Evolutionary conservation across 441 rosid species (phyloP).

Genomic region (Lepidium campestre): DNA sequence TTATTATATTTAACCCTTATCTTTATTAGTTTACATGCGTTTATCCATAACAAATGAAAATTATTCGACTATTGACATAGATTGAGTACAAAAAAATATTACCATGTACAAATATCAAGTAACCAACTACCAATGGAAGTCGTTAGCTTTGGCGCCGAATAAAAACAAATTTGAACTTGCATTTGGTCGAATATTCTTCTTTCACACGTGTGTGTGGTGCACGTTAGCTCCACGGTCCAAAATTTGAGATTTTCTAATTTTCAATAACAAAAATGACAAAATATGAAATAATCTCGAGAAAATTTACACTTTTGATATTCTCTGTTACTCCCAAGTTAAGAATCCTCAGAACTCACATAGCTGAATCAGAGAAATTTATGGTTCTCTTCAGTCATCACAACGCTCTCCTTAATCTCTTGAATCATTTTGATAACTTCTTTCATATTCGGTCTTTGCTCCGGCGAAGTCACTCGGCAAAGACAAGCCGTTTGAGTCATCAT

Average conservation of each 20-base stretch:
- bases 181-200: neutral
- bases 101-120: too few relatives aligned
- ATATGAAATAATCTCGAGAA: neutral
- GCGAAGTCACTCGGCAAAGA: slow-evolving; percentile 60
- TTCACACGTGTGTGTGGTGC: neutral
- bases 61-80: neutral
- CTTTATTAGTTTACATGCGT: neutral
- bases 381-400: slow-evolving; percentile 45
- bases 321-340: neutral
- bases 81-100: too few relatives aligned
- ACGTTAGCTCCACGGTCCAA: slow-evolving; percentile 1
- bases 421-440: slow-evolving; percentile 83
- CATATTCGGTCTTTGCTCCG: slow-evolving; percentile 81
- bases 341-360: neutral
- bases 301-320: neutral
- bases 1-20: neutral
- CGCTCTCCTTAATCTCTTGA: slow-evolving; percentile 64
- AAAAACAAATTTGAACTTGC: neutral
- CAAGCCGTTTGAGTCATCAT: slow-evolving; percentile 79
- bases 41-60: neutral
- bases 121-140: neutral
- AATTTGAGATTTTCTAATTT: neutral
- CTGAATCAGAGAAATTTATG: slow-evolving; percentile 17
- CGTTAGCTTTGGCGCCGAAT: neutral
- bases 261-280: neutral